Conservation (phyloP, 352 stramenopile genomes). For the Globisporangium okanoganense region DNA sequence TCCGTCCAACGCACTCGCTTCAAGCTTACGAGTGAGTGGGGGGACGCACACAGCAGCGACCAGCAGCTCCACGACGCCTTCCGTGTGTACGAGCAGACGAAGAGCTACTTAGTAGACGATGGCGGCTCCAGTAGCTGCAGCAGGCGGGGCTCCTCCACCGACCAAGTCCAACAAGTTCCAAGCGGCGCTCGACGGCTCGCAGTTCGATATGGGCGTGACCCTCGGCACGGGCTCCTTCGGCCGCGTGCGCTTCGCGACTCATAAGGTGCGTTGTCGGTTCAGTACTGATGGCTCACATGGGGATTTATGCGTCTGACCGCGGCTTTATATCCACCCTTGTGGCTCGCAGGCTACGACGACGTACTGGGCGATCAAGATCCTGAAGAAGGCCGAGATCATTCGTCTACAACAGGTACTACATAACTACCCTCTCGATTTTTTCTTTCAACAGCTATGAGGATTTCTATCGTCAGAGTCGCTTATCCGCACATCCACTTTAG, state of each 20-base stretch:
- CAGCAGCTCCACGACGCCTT: background rate
- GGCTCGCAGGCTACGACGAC: slow-evolving; percentile 70
- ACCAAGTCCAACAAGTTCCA: slow-evolving; percentile 60
- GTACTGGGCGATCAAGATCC: slow-evolving; percentile 97
- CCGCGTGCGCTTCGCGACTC: slow-evolving; percentile 94
- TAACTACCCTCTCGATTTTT: too few relatives aligned
- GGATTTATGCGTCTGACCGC: too few relatives aligned
- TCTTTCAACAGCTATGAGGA: too few relatives aligned
- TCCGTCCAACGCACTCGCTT: background rate
- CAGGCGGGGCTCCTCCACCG: background rate
- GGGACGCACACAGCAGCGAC: background rate
- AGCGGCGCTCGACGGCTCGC: slow-evolving; percentile 57
- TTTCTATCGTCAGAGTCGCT: background rate
- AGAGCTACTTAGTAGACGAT: background rate
- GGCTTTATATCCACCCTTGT: background rate
- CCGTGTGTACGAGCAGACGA: background rate
- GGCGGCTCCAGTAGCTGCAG: slow-evolving; percentile 13
- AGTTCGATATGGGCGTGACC: slow-evolving; percentile 96
- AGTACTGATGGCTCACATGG: too few relatives aligned
- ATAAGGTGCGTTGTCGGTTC: slow-evolving; percentile 65
- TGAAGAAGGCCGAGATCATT: slow-evolving; percentile 97
- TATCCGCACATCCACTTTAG: slow-evolving; percentile 20
- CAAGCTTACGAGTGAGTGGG: background rate
- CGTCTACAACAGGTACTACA: slow-evolving; percentile 90
- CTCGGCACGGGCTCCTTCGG: slow-evolving; percentile 97